Conservation (phyloP, 1,284 basidiomycete species). For the Cryptococcus maquisensis region DNA sequence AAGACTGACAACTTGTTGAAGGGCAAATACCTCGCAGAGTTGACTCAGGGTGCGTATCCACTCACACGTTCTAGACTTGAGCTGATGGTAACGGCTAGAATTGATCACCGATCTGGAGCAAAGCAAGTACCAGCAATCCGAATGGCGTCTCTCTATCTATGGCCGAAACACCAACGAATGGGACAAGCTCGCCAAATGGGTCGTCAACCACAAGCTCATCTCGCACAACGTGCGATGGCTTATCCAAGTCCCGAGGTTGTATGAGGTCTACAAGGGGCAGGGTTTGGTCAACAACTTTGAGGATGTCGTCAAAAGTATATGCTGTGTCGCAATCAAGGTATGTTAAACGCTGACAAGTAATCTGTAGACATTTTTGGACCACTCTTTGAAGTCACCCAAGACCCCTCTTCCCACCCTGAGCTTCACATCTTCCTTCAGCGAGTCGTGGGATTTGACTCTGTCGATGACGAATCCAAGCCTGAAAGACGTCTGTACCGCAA, state of each 20-base stretch:
- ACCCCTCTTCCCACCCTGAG: conserved; percentile 86
- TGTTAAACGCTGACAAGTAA: neutral
- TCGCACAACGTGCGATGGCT: conserved; percentile 98
- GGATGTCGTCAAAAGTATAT: conserved; percentile 81
- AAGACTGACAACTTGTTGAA: conserved; percentile 95
- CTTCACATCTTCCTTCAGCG: conserved; percentile 93
- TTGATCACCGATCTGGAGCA: conserved; percentile 94
- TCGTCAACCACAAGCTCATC: conserved; percentile 85
- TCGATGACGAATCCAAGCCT: conserved; percentile 95
- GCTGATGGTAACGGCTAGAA: conserved; percentile 56
- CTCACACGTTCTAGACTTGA: neutral
- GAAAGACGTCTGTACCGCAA: conserved; percentile 91
- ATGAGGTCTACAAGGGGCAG: conserved; percentile 91
- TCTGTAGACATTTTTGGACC: conserved; percentile 81
- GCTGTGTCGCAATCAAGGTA: neutral
- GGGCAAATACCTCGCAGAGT: conserved; percentile 89
- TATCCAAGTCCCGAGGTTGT: conserved; percentile 91
- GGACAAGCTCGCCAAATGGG: conserved; percentile 98
- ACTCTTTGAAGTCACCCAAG: conserved; percentile 91
- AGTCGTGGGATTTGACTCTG: conserved; percentile 92
- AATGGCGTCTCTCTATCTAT: conserved; percentile 97
- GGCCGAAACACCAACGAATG: conserved; percentile 75
- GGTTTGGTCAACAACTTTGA: conserved; percentile 84
- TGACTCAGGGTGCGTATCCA: conserved; percentile 68
- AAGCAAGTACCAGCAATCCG: conserved; percentile 98